These are phyloP conservation scores for Trichophyton simii DNA, from an alignment of 2,329 filamentous ascomycete genomes.

Conservation along the genomic window DNA sequence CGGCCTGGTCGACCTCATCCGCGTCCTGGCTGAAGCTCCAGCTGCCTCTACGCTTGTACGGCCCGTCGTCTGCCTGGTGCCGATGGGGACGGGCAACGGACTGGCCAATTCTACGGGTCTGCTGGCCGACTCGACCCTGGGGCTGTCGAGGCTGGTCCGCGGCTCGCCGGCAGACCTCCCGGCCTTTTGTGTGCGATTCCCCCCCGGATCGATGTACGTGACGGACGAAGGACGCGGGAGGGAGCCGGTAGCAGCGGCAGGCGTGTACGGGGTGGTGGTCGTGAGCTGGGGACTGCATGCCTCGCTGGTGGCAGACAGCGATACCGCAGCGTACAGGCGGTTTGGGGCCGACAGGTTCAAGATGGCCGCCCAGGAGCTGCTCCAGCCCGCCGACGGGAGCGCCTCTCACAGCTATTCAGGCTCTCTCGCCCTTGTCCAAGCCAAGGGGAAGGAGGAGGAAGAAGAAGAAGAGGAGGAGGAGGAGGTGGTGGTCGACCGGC, in stretches of 20 bases:
- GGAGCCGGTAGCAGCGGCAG: slow-evolving; percentile 16
- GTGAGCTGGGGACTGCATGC: slow-evolving; percentile 85
- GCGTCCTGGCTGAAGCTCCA: slow-evolving; percentile 41
- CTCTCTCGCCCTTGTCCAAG: slow-evolving; percentile 33
- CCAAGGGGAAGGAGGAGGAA: slow-evolving; percentile 12
- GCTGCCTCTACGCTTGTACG: slow-evolving; percentile 26
- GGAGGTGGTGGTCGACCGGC: slow-evolving; percentile 20
- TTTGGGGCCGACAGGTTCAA: slow-evolving; percentile 68
- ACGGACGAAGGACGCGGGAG: slow-evolving; percentile 37
- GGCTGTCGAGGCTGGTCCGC: slow-evolving; percentile 47
- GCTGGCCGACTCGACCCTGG: slow-evolving; percentile 23
- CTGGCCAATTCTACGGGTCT: slow-evolving; percentile 30
- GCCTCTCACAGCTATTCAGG: slow-evolving; percentile 46
- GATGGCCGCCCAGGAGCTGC: slow-evolving; percentile 66
- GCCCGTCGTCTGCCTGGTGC: slow-evolving; percentile 45
- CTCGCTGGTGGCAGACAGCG: slow-evolving; percentile 77
- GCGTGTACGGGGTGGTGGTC: slow-evolving; percentile 63
- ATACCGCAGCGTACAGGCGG: slow-evolving; percentile 66
- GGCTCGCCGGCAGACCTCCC: slow-evolving; percentile 47
- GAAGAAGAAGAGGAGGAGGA: slow-evolving; percentile 13
- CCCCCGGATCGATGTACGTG: slow-evolving; percentile 40
- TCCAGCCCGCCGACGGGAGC: slow-evolving; percentile 46
- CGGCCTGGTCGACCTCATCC: slow-evolving; percentile 69
- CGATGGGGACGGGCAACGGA: slow-evolving; percentile 40
- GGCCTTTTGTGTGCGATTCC: slow-evolving; percentile 50